Base-by-base conservation (phyloP, 768 basidiomycete genomes). In the Clavaria fumosa region DNA sequence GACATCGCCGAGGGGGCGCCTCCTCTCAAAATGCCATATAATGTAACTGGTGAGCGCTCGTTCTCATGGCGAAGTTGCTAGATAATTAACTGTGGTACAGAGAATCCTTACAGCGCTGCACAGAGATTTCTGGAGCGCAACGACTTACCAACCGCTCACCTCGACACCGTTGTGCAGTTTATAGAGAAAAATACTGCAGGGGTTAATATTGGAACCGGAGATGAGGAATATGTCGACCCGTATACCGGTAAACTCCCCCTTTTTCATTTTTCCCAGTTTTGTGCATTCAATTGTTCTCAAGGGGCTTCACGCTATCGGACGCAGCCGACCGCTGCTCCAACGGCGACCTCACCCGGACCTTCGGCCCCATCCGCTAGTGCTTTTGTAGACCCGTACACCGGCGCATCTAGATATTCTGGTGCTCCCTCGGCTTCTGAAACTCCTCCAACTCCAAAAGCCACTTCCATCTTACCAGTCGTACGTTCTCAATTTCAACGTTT, bases 1-100 rank as follows among this genome's bases (percentile, higher is more conserved):
- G 95, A 97, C 50, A 79, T 96, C 19, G 70, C 86, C 50, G 93
- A 95, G 42, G 91, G 90, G 2, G 75, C 73, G 11, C 91, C 93
- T 7, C 78, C 91, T 5, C 63, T 97, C 45, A 97, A 96, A 52
- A 67, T 99, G 15, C 93, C 93, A 0, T 97, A 85, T 56, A 96
- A 97, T 53, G 75, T 71, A 18, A 70, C 74, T 31, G 91, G 90
- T 84, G 44, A 39, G 69, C 53, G 27, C 18, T 15, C 11, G 18
- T 23, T 20, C 26, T 28, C 24, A 28, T 35, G 22, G 17, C 15
- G 14, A 45, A 15, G 39, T n/a, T 35, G 27, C 4, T 20, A 10
- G n/a, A 35, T 35, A 10, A 35, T 20, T 43, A 10, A 28, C 30
- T 5, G 34, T 27, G n/a, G 18, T 34, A 1, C 49, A 95, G 91